These are phyloP conservation scores for Neofusicoccum umdonicola DNA, from an alignment of 2,329 filamentous ascomycete genomes.

Conservation along the genomic window DNA sequence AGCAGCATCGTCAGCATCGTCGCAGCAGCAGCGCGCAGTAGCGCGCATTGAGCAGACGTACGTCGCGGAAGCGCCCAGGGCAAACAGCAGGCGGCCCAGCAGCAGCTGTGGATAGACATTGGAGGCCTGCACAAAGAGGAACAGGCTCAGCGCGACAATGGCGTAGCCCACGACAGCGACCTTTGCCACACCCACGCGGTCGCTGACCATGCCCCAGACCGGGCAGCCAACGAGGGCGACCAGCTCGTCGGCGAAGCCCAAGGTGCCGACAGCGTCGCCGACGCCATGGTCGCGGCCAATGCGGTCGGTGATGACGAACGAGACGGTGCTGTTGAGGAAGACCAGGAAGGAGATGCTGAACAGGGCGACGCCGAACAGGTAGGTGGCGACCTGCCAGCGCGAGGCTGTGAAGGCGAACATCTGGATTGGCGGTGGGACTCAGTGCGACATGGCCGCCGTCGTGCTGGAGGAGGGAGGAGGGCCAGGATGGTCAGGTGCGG, in stretches of 20 bases:
- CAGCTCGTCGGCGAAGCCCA: slow-evolving; percentile 81
- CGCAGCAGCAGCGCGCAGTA: not conserved
- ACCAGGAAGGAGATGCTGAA: slow-evolving; percentile 89
- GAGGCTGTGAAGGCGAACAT: slow-evolving; percentile 56
- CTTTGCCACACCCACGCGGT: slow-evolving; percentile 69
- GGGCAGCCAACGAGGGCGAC: slow-evolving; percentile 79
- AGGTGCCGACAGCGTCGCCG: slow-evolving; percentile 77
- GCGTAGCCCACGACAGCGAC: slow-evolving; percentile 71
- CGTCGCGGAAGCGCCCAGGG: slow-evolving; percentile 85
- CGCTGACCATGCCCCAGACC: slow-evolving; percentile 73
- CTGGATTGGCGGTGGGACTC: slow-evolving; percentile 6
- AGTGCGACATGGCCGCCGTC: not conserved
- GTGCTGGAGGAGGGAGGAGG: no score
- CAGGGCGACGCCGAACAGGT: slow-evolving; percentile 77
- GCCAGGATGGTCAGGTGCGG: not conserved
- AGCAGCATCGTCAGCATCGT: not conserved
- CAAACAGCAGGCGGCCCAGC: slow-evolving; percentile 81
- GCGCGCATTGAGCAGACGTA: slow-evolving; percentile 36
- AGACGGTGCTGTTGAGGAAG: slow-evolving; percentile 81
- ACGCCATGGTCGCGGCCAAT: slow-evolving; percentile 71
- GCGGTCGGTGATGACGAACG: slow-evolving; percentile 80
- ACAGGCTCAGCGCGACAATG: slow-evolving; percentile 74
- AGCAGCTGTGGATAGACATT: slow-evolving; percentile 89
- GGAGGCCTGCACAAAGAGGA: slow-evolving; percentile 77
- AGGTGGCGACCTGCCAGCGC: slow-evolving; percentile 60